Evolutionary conservation across 371 early-diverging fungal genomes (phyloP).

Genomic region (Basidiobolus meristosporus): DNA sequence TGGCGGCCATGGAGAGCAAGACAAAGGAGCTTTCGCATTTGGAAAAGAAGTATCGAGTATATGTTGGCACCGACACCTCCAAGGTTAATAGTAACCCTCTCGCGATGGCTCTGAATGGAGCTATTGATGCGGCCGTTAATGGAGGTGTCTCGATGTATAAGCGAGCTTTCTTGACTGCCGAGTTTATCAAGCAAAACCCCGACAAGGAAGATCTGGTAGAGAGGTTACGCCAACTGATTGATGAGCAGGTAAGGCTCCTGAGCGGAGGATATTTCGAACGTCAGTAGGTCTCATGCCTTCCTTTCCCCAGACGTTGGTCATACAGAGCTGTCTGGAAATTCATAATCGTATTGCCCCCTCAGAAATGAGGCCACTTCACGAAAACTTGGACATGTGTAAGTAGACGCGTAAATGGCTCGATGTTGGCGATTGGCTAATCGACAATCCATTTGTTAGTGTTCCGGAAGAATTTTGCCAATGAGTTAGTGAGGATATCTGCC

Average conservation of each 20-base stretch:
- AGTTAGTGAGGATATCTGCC: slow-evolving; percentile 18
- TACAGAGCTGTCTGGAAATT: slow-evolving; percentile 33
- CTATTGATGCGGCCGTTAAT: slow-evolving; percentile 74
- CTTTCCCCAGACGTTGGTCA: slow-evolving; percentile 27
- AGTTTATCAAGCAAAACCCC: slow-evolving; percentile 17
- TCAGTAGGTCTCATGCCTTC: too few relatives aligned
- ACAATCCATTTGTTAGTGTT: slow-evolving; percentile 20
- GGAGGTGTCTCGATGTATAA: slow-evolving; percentile 64
- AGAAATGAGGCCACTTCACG: slow-evolving; percentile 60
- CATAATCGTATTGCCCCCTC: slow-evolving; percentile 38
- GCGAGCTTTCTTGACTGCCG: slow-evolving; percentile 37
- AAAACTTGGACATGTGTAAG: slow-evolving; percentile 40
- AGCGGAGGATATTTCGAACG: background rate
- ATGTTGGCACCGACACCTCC: slow-evolving; percentile 5
- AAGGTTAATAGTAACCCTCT: slow-evolving; percentile 44
- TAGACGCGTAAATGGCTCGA: background rate
- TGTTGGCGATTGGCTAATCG: background rate
- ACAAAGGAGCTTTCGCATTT: slow-evolving; percentile 33
- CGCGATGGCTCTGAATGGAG: slow-evolving; percentile 64
- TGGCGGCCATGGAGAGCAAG: slow-evolving; percentile 46
- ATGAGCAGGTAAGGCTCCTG: slow-evolving; percentile 29
- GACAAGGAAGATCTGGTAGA: slow-evolving; percentile 21
- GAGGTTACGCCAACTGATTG: slow-evolving; percentile 29
- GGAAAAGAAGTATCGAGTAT: slow-evolving; percentile 23
- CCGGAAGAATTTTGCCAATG: slow-evolving; percentile 45